Evolutionary conservation across 2,329 filamentous ascomycete species (phyloP).

Genomic region (Purpureocillium lavendulum): DNA sequence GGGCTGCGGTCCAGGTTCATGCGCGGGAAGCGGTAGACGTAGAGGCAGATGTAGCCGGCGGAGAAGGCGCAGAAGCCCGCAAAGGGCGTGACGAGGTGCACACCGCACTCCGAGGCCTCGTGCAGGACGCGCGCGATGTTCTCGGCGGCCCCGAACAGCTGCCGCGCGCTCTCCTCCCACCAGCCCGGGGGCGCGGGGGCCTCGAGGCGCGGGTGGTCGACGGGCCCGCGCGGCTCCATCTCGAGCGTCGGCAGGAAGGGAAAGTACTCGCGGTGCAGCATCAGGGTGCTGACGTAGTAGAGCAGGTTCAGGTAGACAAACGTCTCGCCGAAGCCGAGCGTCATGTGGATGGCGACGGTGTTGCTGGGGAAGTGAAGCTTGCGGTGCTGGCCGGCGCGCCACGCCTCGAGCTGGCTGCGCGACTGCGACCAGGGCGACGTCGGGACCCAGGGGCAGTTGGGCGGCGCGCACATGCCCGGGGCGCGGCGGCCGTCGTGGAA

Average conservation of each 20-base stretch:
- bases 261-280: slow-evolving; percentile 34
- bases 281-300: slow-evolving; percentile 32
- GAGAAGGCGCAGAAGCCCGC: slow-evolving; percentile 37
- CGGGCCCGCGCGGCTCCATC: slow-evolving; percentile 24
- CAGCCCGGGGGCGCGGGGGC: slow-evolving; percentile 26
- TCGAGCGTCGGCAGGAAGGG: slow-evolving; percentile 30
- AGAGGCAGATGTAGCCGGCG: slow-evolving; percentile 31
- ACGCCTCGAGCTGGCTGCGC: slow-evolving; percentile 19
- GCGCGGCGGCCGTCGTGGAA: slow-evolving; percentile 32
- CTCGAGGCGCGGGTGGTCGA: slow-evolving; percentile 30
- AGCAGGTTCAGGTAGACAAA: slow-evolving; percentile 34
- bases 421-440: slow-evolving; percentile 25
- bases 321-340: slow-evolving; percentile 28
- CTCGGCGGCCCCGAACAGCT: slow-evolving; percentile 27
- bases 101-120: slow-evolving; percentile 27
- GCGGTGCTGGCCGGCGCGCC: slow-evolving; percentile 25
- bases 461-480: slow-evolving; percentile 25
- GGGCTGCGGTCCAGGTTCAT: slow-evolving; percentile 29
- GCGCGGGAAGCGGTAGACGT: slow-evolving; percentile 27
- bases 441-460: slow-evolving; percentile 30
- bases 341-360: slow-evolving; percentile 28
- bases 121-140: slow-evolving; percentile 24
- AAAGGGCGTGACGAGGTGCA: slow-evolving; percentile 30
- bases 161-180: slow-evolving; percentile 29
- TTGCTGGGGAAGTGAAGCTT: slow-evolving; percentile 27